Base-by-base conservation (phyloP, 2,329 filamentous ascomycete genomes). In the Ophiostoma populinum region DNA sequence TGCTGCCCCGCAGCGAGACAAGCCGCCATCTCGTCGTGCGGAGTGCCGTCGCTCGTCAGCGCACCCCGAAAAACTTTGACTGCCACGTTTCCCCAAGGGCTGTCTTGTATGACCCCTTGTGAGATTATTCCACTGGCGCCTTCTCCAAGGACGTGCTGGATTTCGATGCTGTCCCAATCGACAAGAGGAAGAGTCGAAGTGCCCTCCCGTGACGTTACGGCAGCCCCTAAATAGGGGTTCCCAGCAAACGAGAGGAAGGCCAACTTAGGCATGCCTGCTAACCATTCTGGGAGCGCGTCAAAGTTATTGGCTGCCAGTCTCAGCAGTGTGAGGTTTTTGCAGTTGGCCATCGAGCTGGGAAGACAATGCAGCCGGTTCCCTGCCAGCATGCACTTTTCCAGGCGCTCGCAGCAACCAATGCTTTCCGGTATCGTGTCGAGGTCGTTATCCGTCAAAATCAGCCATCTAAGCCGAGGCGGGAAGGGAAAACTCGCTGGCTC, bases 341-440 rank as follows among this genome's bases (percentile, higher is more conserved):
- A 65, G n/a, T 45, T 45, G 5, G 48, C 47, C 59, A 66, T 61
- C 34, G 55, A 12, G 44, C 44, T 2, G 62, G 62, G 7, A 66
- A 47, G 25, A 32, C 33, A 1, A 40, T 45, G 17, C n/a, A 65
- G 50, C n/a, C 39, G 46, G 42, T 65, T 65, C 11, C 60, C 61
- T 1, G 61, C 54, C n/a, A 65, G 46, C 57, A 63, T 59, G 43
- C 61, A 63, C 45, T 63, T 62, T 42, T 64, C 55, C 5, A 65
- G 49, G 9, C 52, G 51, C 13, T 42, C 40, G 38, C 61, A 65
- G 15, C 46, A 46, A 8, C 60, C 58, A 32, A 65, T 58, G 44
- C 52, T 58, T 13, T 42, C 43, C 1, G 61, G 60, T 7, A 66
- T 46, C 7, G 41, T 35, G 4, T 40, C 39, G 26, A 65, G 53